Evolutionary conservation across 306 rosid species (phyloP).

Genomic region (Lagenaria siceraria): DNA sequence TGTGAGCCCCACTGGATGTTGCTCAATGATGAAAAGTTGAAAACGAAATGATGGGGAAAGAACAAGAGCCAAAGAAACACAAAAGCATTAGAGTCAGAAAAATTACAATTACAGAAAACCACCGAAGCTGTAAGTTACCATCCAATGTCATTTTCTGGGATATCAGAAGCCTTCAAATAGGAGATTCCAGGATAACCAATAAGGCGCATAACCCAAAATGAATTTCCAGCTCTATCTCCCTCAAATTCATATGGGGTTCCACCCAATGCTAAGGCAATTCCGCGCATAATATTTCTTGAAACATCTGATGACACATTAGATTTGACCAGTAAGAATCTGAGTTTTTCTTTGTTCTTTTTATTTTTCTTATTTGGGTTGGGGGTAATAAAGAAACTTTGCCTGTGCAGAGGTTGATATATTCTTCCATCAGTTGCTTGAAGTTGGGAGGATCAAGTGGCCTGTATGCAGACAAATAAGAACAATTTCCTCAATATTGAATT

Average conservation of each 20-base stretch:
- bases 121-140: conserved; percentile 34
- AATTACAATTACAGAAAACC: neutral
- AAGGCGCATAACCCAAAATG: conserved; percentile 83
- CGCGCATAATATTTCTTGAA: conserved; percentile 73
- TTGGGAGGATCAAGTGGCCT: conserved; percentile 74
- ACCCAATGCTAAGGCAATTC: conserved; percentile 76
- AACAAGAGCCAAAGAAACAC: conserved; percentile 10
- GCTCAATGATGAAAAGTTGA: conserved; percentile 11
- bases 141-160: conserved; percentile 46
- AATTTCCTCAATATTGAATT: neutral
- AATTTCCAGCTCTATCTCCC: conserved; percentile 81
- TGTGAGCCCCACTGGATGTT: conserved; percentile 77
- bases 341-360: neutral
- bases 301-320: conserved; percentile 41
- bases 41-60: conserved; percentile 1
- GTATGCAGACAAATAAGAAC: conserved; percentile 10
- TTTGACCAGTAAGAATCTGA: neutral
- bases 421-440: conserved; percentile 51
- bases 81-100: conserved; percentile 10
- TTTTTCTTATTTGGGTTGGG: neutral
- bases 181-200: conserved; percentile 63
- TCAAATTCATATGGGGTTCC: conserved; percentile 86
- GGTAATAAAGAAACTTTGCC: conserved; percentile 31
- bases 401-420: conserved; percentile 62
- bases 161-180: conserved; percentile 21